Evolutionary conservation across 2,329 filamentous ascomycete species (phyloP), one percentile per base, ranked within the genome.

Genomic region (Scedosporium boydii): DNA sequence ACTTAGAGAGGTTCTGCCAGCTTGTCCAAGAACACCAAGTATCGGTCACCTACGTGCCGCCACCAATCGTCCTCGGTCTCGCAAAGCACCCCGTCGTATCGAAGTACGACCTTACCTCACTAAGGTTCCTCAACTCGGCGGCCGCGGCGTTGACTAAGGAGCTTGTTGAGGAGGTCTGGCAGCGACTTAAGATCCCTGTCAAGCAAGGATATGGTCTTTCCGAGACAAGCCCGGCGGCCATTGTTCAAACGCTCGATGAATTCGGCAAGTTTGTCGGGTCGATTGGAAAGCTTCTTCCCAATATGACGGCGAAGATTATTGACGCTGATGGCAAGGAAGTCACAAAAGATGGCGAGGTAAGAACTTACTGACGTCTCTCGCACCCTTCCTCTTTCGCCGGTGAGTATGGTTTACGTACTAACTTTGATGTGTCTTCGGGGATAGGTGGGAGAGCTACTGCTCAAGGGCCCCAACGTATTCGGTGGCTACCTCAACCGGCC

Each of bases 161-260:
- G 65, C 82, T 98, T 2, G 89, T 93, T 1, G 85, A 91, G 62
- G 82, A 85, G 7, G 84, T 95, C 3, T 90, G 90, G 78, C 75
- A 83, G 21, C 85, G 92, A 6, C 84, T 95, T 63, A 86, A 86
- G 60, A 80, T 96, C 21, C 87, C 88, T 2, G 86, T 96, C 64
- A 97, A 96, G 79, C 93, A 98, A 75, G 93, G 90, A 18, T 98
- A 96, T 70, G 93, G 93, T 0, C 81, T 98, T 4, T 91, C 87
- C 4, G 93, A 98, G 77, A 96, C 91, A 14, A 87, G 87, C 27
- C 92, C 93, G 0, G 88, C 86, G 0, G 90, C 90, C 0, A 87
- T 91, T 68, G 84, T 85, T 9, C 90, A 92, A 74, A 77, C 81
- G 6, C 87, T 90, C 79, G 83, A 85, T 42, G 87, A 91, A 67